Evolutionary conservation across 2,329 filamentous ascomycete species (phyloP).

Genomic region (Colletotrichum cordylinicola): DNA sequence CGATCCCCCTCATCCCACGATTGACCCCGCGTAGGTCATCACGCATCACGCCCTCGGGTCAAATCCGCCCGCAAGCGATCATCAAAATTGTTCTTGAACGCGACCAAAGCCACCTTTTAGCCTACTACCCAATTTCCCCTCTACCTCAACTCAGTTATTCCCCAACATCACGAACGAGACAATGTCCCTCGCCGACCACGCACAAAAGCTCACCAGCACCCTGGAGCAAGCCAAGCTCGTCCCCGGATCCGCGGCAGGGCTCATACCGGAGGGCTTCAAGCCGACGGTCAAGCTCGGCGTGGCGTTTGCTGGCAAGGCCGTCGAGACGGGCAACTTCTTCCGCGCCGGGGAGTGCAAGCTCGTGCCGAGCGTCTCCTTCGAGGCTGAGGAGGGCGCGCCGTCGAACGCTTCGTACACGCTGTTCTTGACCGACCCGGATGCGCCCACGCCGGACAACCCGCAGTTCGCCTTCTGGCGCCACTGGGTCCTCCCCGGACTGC

Average conservation of each 20-base stretch:
- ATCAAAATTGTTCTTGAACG: neutral
- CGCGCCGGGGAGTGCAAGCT: slow-evolving; percentile 41
- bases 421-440: slow-evolving; percentile 59
- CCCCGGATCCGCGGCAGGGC: slow-evolving; percentile 40
- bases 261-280: slow-evolving; percentile 48
- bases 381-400: slow-evolving; percentile 35
- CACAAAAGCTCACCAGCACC: slow-evolving; percentile 30
- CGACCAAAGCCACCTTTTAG: neutral
- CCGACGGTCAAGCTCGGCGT: slow-evolving; percentile 46
- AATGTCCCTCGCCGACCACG: slow-evolving; percentile 24
- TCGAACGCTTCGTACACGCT: slow-evolving; percentile 46
- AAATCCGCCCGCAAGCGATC: slow-evolving; percentile 2
- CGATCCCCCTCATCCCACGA: neutral
- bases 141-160: neutral
- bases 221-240: slow-evolving; percentile 43
- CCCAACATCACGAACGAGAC: neutral
- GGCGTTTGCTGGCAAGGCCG: slow-evolving; percentile 35
- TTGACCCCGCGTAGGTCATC: slow-evolving; percentile 18
- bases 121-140: too few relatives aligned
- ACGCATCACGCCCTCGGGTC: slow-evolving; percentile 5
- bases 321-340: slow-evolving; percentile 44
- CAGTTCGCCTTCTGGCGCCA: slow-evolving; percentile 63
- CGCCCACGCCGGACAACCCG: slow-evolving; percentile 59
- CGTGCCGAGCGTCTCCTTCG: slow-evolving; percentile 41
- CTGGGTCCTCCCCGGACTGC: slow-evolving; percentile 52